Conservation (phyloP, 2,329 filamentous ascomycete genomes). For the Berkeleyomyces rouxiae region DNA sequence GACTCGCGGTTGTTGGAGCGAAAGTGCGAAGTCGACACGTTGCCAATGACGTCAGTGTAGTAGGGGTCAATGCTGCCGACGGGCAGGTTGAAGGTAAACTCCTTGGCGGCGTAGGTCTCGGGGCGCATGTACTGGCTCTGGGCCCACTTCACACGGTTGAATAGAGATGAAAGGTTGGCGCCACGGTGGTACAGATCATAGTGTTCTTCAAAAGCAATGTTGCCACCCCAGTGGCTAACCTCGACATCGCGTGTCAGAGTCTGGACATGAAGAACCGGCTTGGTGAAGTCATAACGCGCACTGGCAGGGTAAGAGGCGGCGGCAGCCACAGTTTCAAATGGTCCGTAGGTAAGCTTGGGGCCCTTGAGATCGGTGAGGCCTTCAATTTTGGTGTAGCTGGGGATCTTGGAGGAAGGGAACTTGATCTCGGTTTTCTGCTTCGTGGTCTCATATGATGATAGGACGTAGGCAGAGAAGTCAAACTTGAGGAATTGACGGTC, state of each 20-base stretch:
- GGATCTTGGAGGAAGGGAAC: constrained; percentile 58
- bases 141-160: constrained; percentile 63
- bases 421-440: constrained; percentile 98
- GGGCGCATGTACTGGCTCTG: constrained; percentile 59
- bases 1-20: constrained; percentile 60
- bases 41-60: constrained; percentile 91
- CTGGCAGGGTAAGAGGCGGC: constrained; percentile 55
- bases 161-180: constrained; percentile 56
- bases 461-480: constrained; percentile 69
- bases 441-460: constrained; percentile 65
- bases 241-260: constrained; percentile 80
- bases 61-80: constrained; percentile 74
- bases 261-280: constrained; percentile 66
- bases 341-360: constrained; percentile 73
- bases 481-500: constrained; percentile 78
- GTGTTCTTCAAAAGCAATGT: constrained; percentile 84
- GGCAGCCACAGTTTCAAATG: constrained; percentile 68
- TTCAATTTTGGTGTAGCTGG: constrained; percentile 67
- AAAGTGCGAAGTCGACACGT: constrained; percentile 88
- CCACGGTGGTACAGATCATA: constrained; percentile 79
- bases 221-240: constrained; percentile 95
- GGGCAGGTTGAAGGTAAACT: constrained; percentile 63
- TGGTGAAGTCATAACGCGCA: constrained; percentile 90
- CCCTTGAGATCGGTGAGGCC: constrained; percentile 68
- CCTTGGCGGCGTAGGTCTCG: constrained; percentile 61